Base-by-base conservation (phyloP, 177 flowering plant species). In the Vitis hybrid region DNA sequence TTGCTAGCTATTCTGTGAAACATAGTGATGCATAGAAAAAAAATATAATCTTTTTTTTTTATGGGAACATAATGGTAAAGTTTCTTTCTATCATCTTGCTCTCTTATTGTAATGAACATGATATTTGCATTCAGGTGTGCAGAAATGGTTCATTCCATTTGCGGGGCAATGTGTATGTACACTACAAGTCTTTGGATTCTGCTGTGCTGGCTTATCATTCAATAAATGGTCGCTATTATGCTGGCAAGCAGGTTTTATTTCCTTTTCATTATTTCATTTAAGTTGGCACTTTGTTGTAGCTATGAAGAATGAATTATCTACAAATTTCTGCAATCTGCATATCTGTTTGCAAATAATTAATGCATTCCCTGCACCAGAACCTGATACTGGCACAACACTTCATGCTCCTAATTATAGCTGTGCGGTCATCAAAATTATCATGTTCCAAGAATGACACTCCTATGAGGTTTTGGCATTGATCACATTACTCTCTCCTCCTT, bases 141-240 rank as follows among this genome's bases (percentile, higher is more conserved):
- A 89, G 67, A 81, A 95, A 95, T 80, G 90, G 97, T 60, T 91
- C 98, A 64, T 77, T 77, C 69, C 98, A 95, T 87, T 82, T 95
- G 88, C 88, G 97, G 57, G 99, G 99, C 73, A 95, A 95, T 84
- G 94, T 90, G 2, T 95, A 95, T 74, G 91, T 91, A 40, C 99
- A 95, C 65, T 95, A 88, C 61, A 89, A 82, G 80, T 82, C 80
- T 7, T 66, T 93, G 84, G 99, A 91, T 64, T 85, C 97, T 24
- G 95, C 97, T 64, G 68, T 87, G 51, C 86, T 82, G 74, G 97
- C 97, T 21, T 91, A 84, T 75, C 81, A 79, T 6, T 81, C 89
- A 54, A 69, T 86, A 55, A 91, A 88, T 82, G 98, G 97, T 55
- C 97, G 97, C 46, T 95, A 79, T 71, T 95, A 89, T 81, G 98